Conservation (phyloP, 2,329 filamentous ascomycete genomes). For the Nothopassalora personata region DNA sequence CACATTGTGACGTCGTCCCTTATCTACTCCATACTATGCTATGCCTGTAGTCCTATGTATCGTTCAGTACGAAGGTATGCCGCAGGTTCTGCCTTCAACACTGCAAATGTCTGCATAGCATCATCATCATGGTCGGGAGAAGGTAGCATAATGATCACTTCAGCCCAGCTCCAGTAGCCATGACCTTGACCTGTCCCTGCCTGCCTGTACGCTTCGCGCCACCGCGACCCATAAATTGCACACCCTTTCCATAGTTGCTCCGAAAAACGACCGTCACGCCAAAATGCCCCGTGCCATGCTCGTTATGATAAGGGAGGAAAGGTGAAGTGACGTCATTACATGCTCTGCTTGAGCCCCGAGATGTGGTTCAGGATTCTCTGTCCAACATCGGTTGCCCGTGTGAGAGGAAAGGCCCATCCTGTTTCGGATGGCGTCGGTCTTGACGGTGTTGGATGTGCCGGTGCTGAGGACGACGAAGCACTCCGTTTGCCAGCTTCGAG, state of each 20-base stretch:
- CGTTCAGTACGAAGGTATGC: background rate
- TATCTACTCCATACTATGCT: background rate
- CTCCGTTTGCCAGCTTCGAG: background rate
- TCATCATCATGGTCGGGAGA: background rate
- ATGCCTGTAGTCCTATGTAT: background rate
- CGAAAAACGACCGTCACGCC: background rate
- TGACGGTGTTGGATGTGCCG: background rate
- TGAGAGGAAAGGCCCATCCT: too few relatives aligned
- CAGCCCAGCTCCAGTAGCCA: background rate
- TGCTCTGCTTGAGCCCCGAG: background rate
- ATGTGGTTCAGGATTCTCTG: too few relatives aligned
- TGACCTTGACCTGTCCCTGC: background rate
- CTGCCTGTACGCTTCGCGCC: background rate
- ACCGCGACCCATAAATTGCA: background rate
- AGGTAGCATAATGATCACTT: background rate
- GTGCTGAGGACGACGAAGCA: background rate
- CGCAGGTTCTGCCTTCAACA: background rate
- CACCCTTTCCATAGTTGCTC: background rate
- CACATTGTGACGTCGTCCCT: background rate
- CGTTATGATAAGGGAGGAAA: background rate
- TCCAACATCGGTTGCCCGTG: too few relatives aligned
- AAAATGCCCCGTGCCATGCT: constrained; percentile 1
- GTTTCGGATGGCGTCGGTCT: too few relatives aligned
- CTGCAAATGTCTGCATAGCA: background rate
- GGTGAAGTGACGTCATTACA: background rate